These are phyloP conservation scores for Acanthamoeba healyi DNA, from an alignment of 208 protist genomes.

Conservation along the genomic window DNA sequence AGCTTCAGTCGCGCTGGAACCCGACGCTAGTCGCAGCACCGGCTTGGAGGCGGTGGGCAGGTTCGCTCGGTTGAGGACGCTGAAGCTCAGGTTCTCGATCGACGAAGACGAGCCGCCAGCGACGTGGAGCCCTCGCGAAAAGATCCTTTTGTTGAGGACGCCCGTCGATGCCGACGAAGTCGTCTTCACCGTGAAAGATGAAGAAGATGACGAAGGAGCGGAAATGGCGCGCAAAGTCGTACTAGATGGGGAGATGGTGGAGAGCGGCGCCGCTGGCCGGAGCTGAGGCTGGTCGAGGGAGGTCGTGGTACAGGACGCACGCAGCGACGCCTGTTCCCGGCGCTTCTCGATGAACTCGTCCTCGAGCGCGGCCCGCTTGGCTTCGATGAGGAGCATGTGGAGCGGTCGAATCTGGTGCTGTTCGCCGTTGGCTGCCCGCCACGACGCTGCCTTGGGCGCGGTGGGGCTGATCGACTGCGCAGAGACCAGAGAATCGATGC, in stretches of 20 bases:
- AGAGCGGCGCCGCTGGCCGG: neutral
- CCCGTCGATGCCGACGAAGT: neutral
- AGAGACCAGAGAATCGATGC: neutral
- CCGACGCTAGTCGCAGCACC: neutral
- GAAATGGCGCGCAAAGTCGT: neutral
- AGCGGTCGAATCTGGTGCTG: neutral
- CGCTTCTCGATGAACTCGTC: neutral
- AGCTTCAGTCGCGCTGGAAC: neutral
- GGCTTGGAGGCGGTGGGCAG: neutral
- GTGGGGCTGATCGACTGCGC: slow-evolving; percentile 27
- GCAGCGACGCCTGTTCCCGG: neutral
- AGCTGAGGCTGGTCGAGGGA: neutral
- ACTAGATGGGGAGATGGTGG: neutral
- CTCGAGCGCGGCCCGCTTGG: neutral
- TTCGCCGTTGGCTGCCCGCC: neutral
- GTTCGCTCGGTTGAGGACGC: slow-evolving; percentile 14
- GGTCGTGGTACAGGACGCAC: neutral
- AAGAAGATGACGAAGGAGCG: neutral
- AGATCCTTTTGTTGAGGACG: slow-evolving; percentile 29
- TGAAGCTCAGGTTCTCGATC: slow-evolving; percentile 22
- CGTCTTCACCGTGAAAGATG: neutral
- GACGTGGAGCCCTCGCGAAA: slow-evolving; percentile 6
- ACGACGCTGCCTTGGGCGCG: neutral
- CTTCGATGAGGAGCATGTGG: neutral
- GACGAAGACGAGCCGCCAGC: neutral